Conservation (phyloP, 371 early-diverging fungal species). For the Apophysomyces variabilis region DNA sequence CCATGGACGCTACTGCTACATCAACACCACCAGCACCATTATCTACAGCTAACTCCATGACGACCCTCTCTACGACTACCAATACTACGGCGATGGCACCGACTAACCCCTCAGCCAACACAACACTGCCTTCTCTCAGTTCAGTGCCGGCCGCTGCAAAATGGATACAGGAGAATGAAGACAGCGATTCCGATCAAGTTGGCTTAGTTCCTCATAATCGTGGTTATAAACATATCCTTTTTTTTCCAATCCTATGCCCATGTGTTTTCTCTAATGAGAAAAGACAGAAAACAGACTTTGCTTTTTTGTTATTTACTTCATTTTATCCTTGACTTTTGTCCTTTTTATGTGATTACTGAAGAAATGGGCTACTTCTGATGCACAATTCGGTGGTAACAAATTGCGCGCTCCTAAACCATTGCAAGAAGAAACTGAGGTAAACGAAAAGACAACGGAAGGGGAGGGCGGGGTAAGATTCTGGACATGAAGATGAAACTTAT, state of each 20-base stretch:
- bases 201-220: constrained; percentile 57
- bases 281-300: not conserved
- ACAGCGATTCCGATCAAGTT: constrained; percentile 42
- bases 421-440: constrained; percentile 47
- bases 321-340: constrained; percentile 34
- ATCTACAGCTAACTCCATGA: too few species aligned
- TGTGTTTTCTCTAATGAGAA: too few species aligned
- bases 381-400: constrained; percentile 48
- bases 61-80: too few species aligned
- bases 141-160: constrained; percentile 28
- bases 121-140: not conserved
- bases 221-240: constrained; percentile 68
- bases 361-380: constrained; percentile 43
- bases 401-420: constrained; percentile 40
- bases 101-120: not conserved
- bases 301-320: not conserved
- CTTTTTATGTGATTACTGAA: constrained; percentile 38
- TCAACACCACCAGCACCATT: too few species aligned
- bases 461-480: not conserved
- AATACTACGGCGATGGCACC: not conserved
- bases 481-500: not conserved
- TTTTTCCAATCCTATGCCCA: constrained; percentile 13
- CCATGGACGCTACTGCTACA: too few species aligned
- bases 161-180: constrained; percentile 36
- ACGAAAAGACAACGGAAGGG: too few species aligned